phyloP scores from a whole-genome alignment of 352 stramenopile species.

The Phytopythium chamaehyphon region DNA sequence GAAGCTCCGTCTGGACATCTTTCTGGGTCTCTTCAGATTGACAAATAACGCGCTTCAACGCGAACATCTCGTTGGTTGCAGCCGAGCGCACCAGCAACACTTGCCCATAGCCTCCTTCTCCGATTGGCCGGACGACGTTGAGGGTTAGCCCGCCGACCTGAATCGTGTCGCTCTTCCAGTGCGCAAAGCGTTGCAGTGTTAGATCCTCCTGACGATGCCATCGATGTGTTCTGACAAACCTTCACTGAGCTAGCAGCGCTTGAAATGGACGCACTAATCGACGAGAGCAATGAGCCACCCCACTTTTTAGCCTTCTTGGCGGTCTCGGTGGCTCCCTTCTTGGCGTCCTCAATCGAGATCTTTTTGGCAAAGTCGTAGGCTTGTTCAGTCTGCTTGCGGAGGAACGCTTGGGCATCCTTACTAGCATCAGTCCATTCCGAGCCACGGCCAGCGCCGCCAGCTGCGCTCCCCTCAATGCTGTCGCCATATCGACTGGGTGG shows the following conservation, averaged over 20 bases:
- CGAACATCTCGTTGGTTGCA: conserved; percentile 65
- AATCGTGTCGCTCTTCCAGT: conserved; percentile 57
- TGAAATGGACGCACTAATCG: conserved; percentile 72
- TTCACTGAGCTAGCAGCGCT: conserved; percentile 56
- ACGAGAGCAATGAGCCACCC: conserved; percentile 75
- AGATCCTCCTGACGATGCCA: neutral
- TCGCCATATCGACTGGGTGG: conserved; percentile 27
- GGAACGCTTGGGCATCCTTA: conserved; percentile 55
- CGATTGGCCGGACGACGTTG: conserved; percentile 60
- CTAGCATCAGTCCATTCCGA: conserved; percentile 31
- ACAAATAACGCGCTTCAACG: conserved; percentile 78
- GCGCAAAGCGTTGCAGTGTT: neutral
- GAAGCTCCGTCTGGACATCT: conserved; percentile 74
- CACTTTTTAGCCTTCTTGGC: conserved; percentile 89
- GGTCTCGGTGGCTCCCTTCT: conserved; percentile 74
- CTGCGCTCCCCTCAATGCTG: conserved; percentile 7
- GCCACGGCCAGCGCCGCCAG: conserved; percentile 3
- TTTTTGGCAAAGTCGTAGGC: conserved; percentile 88
- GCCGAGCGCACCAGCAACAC: conserved; percentile 76
- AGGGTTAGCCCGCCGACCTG: conserved; percentile 69
- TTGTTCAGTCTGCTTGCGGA: conserved; percentile 83
- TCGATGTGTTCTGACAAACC: conserved; percentile 15
- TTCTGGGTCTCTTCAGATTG: conserved; percentile 78
- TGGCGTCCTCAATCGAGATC: conserved; percentile 83
- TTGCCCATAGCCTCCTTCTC: conserved; percentile 76